These are phyloP conservation scores for Tylopilus orsonianus DNA, from an alignment of 1,284 basidiomycete genomes.

Conservation along the genomic window DNA sequence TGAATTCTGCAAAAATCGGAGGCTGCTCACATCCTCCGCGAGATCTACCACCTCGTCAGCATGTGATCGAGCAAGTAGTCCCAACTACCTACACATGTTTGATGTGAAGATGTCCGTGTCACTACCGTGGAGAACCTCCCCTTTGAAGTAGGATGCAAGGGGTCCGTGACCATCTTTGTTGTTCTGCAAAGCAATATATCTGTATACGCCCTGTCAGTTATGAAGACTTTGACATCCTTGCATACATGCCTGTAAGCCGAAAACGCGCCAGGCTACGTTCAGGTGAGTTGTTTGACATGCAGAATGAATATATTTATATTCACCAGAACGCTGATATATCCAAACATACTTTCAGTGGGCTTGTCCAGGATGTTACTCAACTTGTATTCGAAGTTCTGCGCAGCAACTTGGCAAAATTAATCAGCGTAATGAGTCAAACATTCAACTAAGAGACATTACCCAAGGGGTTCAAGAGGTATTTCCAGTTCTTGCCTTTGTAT, in stretches of 20 bases:
- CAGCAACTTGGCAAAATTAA: conserved; percentile 63
- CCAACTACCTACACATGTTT: conserved; percentile 72
- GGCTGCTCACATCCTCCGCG: conserved; percentile 71
- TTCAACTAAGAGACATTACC: conserved; percentile 45
- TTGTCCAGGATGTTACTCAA: conserved; percentile 94
- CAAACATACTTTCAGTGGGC: conserved; percentile 90
- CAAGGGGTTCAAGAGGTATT: conserved; percentile 77
- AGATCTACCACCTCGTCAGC: conserved; percentile 51
- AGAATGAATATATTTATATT: conserved; percentile 26
- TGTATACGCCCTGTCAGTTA: conserved; percentile 16
- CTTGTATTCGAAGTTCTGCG: conserved; percentile 95
- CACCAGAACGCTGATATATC: conserved; percentile 85
- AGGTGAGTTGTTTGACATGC: conserved; percentile 12
- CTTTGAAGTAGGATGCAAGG: conserved; percentile 94
- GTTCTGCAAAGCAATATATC: conserved; percentile 90
- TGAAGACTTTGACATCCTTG: background rate
- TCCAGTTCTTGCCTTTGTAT: conserved; percentile 90
- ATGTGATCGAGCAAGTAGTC: conserved; percentile 1
- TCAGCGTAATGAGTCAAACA: conserved; percentile 7
- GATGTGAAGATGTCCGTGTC: conserved; percentile 96
- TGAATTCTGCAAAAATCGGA: background rate
- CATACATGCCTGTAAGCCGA: conserved; percentile 72
- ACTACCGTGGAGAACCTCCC: conserved; percentile 86
- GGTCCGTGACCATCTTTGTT: conserved; percentile 85
- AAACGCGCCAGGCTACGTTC: conserved; percentile 85